phyloP scores from a whole-genome alignment of 2,329 filamentous ascomycete species.

The Tolypocladium pustulatum region DNA sequence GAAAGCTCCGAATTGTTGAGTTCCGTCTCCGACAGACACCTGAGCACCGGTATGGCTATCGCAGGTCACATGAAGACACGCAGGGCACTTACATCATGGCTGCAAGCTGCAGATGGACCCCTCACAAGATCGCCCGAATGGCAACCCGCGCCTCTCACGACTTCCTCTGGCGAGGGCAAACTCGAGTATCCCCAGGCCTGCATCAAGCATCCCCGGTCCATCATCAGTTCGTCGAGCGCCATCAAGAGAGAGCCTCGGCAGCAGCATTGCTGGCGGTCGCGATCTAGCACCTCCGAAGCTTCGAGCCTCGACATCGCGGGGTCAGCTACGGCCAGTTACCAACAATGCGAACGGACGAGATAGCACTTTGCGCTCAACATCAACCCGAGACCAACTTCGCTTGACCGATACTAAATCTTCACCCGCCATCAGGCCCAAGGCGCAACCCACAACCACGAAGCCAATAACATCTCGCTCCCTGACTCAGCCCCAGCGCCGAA shows the following conservation, averaged over 20 bases:
- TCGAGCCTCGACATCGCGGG: conserved; percentile 28
- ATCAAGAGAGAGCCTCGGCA: conserved; percentile 16
- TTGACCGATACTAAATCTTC: conserved; percentile 4
- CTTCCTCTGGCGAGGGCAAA: conserved; percentile 23
- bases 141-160: conserved; percentile 26
- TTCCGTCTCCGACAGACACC: background rate
- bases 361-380: conserved; percentile 7
- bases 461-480: conserved; percentile 5
- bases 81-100: background rate
- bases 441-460: conserved; percentile 7
- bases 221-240: conserved; percentile 17
- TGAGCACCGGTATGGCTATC: background rate
- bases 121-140: conserved; percentile 24
- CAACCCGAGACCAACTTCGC: conserved; percentile 11
- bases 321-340: conserved; percentile 21
- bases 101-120: conserved; percentile 16
- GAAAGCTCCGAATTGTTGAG: background rate
- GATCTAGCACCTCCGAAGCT: conserved; percentile 30
- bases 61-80: background rate
- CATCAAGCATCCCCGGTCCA: conserved; percentile 12
- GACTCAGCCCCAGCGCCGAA: conserved; percentile 3
- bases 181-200: conserved; percentile 21
- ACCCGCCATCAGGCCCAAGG: conserved; percentile 4
- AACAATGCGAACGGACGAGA: conserved; percentile 8
- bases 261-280: conserved; percentile 7